These are phyloP conservation scores for Paracoccidioides lutzii DNA, from an alignment of 2,329 filamentous ascomycete species.

Conservation along the genomic window DNA sequence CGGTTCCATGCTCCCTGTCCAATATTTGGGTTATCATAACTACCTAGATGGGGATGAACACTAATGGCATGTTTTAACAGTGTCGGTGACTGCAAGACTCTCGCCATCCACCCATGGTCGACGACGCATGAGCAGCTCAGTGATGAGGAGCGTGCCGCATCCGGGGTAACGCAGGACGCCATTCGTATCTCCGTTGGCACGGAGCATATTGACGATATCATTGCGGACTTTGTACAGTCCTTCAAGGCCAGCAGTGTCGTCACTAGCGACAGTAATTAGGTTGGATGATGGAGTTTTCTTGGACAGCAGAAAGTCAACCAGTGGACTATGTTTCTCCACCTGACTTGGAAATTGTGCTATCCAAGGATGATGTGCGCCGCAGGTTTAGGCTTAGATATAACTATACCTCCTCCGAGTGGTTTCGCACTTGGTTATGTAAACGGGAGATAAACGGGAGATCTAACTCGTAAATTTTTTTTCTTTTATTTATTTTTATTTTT, in stretches of 20 bases:
- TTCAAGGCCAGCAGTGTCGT: slow-evolving; percentile 47
- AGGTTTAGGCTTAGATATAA: too few species aligned
- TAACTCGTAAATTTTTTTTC: too few species aligned
- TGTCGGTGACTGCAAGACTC: slow-evolving; percentile 87
- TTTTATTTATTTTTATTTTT: too few species aligned
- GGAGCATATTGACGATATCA: slow-evolving; percentile 95
- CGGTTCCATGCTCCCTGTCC: slow-evolving; percentile 8
- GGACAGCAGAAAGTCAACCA: too few species aligned
- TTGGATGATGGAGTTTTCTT: too few species aligned
- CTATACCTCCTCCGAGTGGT: too few species aligned
- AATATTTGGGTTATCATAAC: not conserved
- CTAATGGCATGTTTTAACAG: slow-evolving; percentile 16
- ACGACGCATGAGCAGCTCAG: slow-evolving; percentile 89
- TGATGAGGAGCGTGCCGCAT: slow-evolving; percentile 65
- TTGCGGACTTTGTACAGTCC: slow-evolving; percentile 85
- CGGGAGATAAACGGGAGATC: too few species aligned
- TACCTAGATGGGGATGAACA: not conserved
- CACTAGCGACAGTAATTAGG: not conserved
- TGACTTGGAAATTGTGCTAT: too few species aligned
- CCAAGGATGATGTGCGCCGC: too few species aligned
- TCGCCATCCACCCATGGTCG: slow-evolving; percentile 89
- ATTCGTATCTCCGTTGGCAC: slow-evolving; percentile 93
- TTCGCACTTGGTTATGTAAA: too few species aligned
- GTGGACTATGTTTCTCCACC: too few species aligned
- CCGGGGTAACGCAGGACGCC: slow-evolving; percentile 75